Evolutionary conservation across 257 asterid species (phyloP).

Genomic region (Solanum neorickii): DNA sequence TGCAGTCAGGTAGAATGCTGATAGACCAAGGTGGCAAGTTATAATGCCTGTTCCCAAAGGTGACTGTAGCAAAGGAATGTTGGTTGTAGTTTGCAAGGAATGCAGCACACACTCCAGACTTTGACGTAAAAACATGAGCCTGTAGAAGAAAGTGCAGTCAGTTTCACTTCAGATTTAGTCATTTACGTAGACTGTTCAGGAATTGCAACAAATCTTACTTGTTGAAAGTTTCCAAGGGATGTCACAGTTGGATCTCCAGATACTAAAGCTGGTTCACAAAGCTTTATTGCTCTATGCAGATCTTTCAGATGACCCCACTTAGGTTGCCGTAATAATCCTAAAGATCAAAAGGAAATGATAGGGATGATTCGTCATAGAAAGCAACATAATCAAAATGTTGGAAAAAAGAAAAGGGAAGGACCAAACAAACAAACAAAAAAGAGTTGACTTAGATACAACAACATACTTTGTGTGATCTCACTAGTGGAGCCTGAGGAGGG

Average conservation of each 20-base stretch:
- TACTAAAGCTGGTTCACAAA: constrained; percentile 88
- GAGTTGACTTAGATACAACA: not conserved
- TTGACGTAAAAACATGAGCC: constrained; percentile 79
- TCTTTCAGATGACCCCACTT: constrained; percentile 99
- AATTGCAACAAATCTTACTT: constrained; percentile 35
- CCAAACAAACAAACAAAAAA: not conserved
- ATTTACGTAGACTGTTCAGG: not conserved
- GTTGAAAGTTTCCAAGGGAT: constrained; percentile 81
- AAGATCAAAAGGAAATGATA: not conserved
- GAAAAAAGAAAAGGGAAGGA: not conserved
- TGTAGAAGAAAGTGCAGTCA: constrained; percentile 12
- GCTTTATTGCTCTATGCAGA: constrained; percentile 92
- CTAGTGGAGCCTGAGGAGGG: not conserved
- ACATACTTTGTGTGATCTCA: too few species aligned
- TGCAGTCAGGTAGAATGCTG: constrained; percentile 98
- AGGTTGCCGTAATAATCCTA: constrained; percentile 77
- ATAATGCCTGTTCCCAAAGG: constrained; percentile 60
- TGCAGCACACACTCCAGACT: constrained; percentile 78
- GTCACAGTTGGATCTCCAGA: constrained; percentile 65
- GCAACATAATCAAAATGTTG: not conserved
- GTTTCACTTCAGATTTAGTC: not conserved
- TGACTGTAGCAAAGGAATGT: constrained; percentile 60
- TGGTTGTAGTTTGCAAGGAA: constrained; percentile 79
- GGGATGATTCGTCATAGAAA: not conserved
- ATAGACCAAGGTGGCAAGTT: constrained; percentile 98